phyloP scores from a whole-genome alignment of 2,329 filamentous ascomycete genomes.

The Fusarium liriodendri region DNA sequence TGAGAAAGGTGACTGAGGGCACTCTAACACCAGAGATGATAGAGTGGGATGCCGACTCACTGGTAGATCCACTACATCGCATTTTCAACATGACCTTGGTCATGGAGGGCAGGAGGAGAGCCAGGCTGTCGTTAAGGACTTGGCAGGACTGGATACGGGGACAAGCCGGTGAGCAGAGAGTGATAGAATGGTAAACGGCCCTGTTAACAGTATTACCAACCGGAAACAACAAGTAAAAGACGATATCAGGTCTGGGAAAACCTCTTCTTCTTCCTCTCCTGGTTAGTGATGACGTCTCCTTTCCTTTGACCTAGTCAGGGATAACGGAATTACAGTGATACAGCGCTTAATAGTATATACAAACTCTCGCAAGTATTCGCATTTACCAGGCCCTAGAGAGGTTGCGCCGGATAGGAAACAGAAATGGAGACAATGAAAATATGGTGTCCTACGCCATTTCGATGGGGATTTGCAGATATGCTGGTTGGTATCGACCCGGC shows the following conservation, averaged over 20 bases:
- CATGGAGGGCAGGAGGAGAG: slow-evolving; percentile 3
- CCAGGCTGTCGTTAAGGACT: neutral
- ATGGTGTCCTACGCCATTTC: no score
- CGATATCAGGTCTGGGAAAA: neutral
- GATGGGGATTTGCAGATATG: no score
- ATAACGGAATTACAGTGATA: no score
- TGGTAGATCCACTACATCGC: slow-evolving; percentile 12
- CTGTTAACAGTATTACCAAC: neutral
- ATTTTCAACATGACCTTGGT: slow-evolving; percentile 20
- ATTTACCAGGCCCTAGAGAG: no score
- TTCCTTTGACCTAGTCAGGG: no score
- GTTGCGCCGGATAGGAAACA: no score
- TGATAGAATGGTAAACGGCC: neutral
- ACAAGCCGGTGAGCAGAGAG: neutral
- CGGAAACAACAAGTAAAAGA: neutral
- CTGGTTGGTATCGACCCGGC: no score
- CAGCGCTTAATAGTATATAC: no score
- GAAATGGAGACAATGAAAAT: no score
- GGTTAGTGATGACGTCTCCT: no score
- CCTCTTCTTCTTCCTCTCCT: no score
- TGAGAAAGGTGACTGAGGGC: neutral
- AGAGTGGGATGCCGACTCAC: neutral
- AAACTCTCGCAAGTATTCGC: no score
- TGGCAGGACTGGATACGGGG: slow-evolving; percentile 9
- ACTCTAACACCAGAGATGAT: fast-evolving